Evolutionary conservation across 176 grass and related monocot genomes (phyloP), one percentile per base, ranked within the genome.

Genomic region (Phragmites australis): DNA sequence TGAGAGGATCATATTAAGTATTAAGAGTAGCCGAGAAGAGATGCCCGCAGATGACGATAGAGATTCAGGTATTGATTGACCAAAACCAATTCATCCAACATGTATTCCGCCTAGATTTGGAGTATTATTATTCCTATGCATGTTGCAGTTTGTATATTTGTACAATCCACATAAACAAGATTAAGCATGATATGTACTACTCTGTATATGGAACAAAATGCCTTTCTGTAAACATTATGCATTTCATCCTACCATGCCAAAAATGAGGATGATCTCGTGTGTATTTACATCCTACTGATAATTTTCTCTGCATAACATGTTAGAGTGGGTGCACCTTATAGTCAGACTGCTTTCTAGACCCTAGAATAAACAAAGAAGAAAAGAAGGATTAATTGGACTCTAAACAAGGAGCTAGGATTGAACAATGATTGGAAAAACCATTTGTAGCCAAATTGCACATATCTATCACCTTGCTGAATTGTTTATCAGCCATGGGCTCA

Each of bases 361-460:
- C 43, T 61, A 80, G 40, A 60, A 56, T 48, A 76, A 84, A 69
- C 21, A 54, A 84, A 65, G 17, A 57, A 64, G 55, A 17, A 61
- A 75, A 37, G 10, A 69, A 70, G 48, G 34, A 30, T 81, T 81
- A 68, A 30, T 74, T 83, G 70, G 18, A 41, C 27, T 47, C 45
- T 85, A 65, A 41, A 89, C 39, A 71, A 81, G 65, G 14, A 60
- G 65, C 72, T 85, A 72, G 77, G 72, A 86, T 76, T 78, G 66
- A 59, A 48, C 65, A 82, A 86, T 82, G 78, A 82, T 89, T 82
- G 88, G 72, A 66, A 71, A 72, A 34, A 76, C 56, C 72, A 82
- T 77, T 82, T 82, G 87, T 59, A 72, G 48, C 65, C 87, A 85
- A 85, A 85, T 72, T 66, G 83, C 72, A 78, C 78, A 66, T 89